Percentiles rank a stretch among this genome's conserved stretches.
Conservation (phyloP, 345 rosid genomes). For the Lumnitzera racemosa region DNA sequence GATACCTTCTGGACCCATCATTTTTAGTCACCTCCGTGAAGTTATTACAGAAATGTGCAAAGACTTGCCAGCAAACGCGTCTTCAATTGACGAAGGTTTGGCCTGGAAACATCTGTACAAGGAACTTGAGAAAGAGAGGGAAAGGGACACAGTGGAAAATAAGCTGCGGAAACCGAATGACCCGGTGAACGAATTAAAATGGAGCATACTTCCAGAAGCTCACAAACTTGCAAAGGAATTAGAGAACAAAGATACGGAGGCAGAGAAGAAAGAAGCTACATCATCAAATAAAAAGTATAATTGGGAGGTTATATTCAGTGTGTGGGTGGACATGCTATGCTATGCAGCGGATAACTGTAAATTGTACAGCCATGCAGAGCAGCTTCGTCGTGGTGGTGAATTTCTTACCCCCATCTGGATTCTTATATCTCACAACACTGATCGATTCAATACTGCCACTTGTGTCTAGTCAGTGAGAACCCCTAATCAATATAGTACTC, state of each 20-base stretch:
- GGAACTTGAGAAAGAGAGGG: neutral
- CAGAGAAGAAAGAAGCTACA: too few relatives aligned
- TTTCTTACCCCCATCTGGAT: constrained; percentile 14
- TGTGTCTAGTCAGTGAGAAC: neutral
- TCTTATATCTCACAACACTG: constrained; percentile 9
- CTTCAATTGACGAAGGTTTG: neutral
- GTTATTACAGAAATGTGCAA: neutral
- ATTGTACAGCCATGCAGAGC: constrained; percentile 6
- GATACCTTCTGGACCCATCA: neutral
- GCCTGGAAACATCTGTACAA: neutral
- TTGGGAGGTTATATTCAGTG: neutral
- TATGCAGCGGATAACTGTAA: constrained; percentile 9
- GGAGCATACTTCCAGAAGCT: constrained; percentile 7
- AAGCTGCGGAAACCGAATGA: neutral
- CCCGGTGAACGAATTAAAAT: neutral
- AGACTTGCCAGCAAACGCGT: neutral
- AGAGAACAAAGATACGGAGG: neutral
- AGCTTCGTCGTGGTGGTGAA: constrained; percentile 10
- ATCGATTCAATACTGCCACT: constrained; percentile 8
- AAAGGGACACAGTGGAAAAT: too few relatives aligned
- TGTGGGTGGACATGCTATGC: constrained; percentile 9
- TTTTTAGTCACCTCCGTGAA: neutral
- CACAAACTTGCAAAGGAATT: constrained; percentile 4
- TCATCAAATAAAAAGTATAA: neutral
- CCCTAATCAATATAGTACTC: neutral